These are phyloP conservation scores for Ophiosphaerella herpotricha DNA, from an alignment of 2,329 filamentous ascomycete species.

Conservation along the genomic window DNA sequence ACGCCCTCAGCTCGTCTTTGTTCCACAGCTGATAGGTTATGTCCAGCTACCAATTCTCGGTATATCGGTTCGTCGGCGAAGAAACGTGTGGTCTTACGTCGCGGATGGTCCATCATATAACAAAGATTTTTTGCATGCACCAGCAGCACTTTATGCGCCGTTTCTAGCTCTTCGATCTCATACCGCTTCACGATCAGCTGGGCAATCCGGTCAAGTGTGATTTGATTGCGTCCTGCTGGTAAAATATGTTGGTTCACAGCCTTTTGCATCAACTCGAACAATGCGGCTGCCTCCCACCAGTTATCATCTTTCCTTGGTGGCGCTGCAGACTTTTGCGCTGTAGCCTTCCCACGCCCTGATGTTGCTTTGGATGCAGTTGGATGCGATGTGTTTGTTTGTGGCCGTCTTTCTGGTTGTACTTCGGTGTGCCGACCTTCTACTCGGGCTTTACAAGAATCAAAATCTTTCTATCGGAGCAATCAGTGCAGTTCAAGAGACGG, in stretches of 20 bases:
- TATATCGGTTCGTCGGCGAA: slow-evolving; percentile 42
- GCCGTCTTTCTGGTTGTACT: slow-evolving; percentile 12
- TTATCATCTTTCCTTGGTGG: slow-evolving; percentile 45
- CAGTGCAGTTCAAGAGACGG: neutral
- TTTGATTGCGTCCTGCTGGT: slow-evolving; percentile 32
- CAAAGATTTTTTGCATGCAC: slow-evolving; percentile 45
- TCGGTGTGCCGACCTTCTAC: slow-evolving; percentile 33
- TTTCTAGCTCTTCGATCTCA: slow-evolving; percentile 41
- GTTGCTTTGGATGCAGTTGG: slow-evolving; percentile 6
- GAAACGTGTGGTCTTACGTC: slow-evolving; percentile 33
- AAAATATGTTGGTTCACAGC: slow-evolving; percentile 40
- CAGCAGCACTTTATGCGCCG: slow-evolving; percentile 38
- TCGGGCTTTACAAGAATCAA: slow-evolving; percentile 36
- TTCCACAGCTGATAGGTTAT: slow-evolving; percentile 35
- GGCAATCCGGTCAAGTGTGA: slow-evolving; percentile 40
- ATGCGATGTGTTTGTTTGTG: slow-evolving; percentile 12
- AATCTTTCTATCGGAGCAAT: slow-evolving; percentile 28
- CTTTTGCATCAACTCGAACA: slow-evolving; percentile 49
- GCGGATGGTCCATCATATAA: slow-evolving; percentile 46
- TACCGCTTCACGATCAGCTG: slow-evolving; percentile 42
- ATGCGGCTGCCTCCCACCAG: slow-evolving; percentile 45
- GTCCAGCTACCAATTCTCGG: slow-evolving; percentile 31
- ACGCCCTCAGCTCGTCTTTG: slow-evolving; percentile 37
- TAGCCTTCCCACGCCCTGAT: slow-evolving; percentile 7
- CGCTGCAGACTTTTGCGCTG: slow-evolving; percentile 11